phyloP scores from a whole-genome alignment of 2,329 filamentous ascomycete species.

The Elsinoe fawcettii region DNA sequence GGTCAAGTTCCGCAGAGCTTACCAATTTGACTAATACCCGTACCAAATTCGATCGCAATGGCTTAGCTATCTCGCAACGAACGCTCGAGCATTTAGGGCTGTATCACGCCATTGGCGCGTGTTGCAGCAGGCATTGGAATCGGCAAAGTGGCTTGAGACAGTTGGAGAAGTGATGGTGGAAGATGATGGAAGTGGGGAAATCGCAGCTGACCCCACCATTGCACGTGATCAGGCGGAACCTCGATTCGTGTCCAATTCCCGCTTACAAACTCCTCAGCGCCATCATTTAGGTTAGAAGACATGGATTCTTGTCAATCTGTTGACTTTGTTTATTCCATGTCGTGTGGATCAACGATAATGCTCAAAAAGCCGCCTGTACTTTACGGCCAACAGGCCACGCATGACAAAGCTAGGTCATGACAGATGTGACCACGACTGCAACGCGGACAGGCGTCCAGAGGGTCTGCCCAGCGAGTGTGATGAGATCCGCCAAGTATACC shows the following conservation, averaged over 20 bases:
- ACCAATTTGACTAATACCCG: conserved; percentile 5
- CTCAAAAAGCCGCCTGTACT: too few relatives aligned
- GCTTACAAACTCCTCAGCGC: not conserved
- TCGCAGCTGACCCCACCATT: conserved; percentile 4
- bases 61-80: not conserved
- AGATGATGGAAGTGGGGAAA: conserved; percentile 6
- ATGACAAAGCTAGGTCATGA: too few relatives aligned
- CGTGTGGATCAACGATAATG: too few relatives aligned
- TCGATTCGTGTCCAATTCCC: not conserved
- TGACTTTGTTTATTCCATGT: too few relatives aligned
- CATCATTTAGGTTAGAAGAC: too few relatives aligned
- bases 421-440: too few relatives aligned
- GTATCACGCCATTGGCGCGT: not conserved
- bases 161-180: conserved; percentile 9
- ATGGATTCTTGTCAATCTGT: too few relatives aligned
- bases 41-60: not conserved
- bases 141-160: not conserved
- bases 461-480: too few relatives aligned
- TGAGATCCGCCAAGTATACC: too few relatives aligned
- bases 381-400: too few relatives aligned
- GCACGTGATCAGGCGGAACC: not conserved
- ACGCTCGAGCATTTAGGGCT: not conserved
- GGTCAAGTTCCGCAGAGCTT: conserved; percentile 9
- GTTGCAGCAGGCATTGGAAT: not conserved
- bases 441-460: too few relatives aligned